Base-by-base conservation (phyloP, 2,329 filamentous ascomycete species). In the Sporothrix inflata region DNA sequence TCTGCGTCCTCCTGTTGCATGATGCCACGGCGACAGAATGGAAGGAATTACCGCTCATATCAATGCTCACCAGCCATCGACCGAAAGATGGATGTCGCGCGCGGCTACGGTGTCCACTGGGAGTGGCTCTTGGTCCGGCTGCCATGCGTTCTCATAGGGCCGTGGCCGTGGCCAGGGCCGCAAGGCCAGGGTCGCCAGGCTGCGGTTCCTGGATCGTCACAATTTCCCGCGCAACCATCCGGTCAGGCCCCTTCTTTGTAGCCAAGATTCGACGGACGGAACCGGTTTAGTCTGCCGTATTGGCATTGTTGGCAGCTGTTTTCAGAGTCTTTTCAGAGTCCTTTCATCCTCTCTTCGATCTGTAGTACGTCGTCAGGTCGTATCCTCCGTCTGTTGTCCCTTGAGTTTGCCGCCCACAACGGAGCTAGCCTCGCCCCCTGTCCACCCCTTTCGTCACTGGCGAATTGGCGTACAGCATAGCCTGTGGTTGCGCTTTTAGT, bases 91-190 rank as follows among this genome's bases (percentile, higher is more conserved):
- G 34, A 45, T 27, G 57, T 63, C 57, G 34, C 57, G 57, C 34
- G 57, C 57, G 57, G 57, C 57, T 63, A 63, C 7, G 19, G 57
- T 63, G 57, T 24, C 57, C 34, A 63, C 53, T 57, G 45, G 45
- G 45, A 19, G 45, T 47, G 45, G 45, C 19, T 47, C 30, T 6
- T 34, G 6, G 30, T 6, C 30, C 3, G 30, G 30, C 6, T 34
- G 49, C 49, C 49, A 53, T 53, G 49, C 49, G n/a, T 53, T 12
- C 49, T 24, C 24, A 24, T 21, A n/a, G 19, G 47, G 47, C n/a
- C 47, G 49, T 24, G 49, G n/a, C 49, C 49, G 45, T 24, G 27
- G 53, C 7, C 53, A 53, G 9, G 49, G 21, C 21, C 21, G n/a
- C n/a, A n/a, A n/a, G n/a, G n/a, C n/a, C n/a, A n/a, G n/a, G n/a